phyloP scores from a whole-genome alignment of 2,329 filamentous ascomycete genomes.

The Mariannaea sp. region DNA sequence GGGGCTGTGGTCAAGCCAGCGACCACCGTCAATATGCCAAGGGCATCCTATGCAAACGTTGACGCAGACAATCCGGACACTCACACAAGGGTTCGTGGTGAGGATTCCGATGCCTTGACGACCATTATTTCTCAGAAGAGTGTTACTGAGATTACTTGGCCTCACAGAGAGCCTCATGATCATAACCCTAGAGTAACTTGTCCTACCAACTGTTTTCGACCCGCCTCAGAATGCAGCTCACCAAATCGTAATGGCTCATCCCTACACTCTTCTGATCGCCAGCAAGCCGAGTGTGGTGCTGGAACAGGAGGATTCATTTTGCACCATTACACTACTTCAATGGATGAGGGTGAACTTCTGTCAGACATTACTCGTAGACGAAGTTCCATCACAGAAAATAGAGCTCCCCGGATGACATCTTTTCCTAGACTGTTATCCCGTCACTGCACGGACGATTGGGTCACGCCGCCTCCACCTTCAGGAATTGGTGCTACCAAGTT shows the following conservation, averaged over 20 bases:
- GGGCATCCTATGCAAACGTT: constrained; percentile 38
- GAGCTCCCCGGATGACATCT: constrained; percentile 39
- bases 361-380: constrained; percentile 28
- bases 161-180: constrained; percentile 16
- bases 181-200: constrained; percentile 1
- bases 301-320: constrained; percentile 23
- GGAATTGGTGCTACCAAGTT: constrained; percentile 23
- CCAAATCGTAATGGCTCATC: constrained; percentile 19
- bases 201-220: constrained; percentile 12
- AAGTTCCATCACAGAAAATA: constrained; percentile 21
- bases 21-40: constrained; percentile 43
- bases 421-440: constrained; percentile 42
- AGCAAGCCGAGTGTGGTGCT: constrained; percentile 18
- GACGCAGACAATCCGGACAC: constrained; percentile 30
- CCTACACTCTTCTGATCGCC: constrained; percentile 19
- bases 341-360: constrained; percentile 27
- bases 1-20: constrained; percentile 38
- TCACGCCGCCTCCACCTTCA: constrained; percentile 34
- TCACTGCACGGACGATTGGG: constrained; percentile 42
- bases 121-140: constrained; percentile 40
- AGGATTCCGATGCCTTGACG: constrained; percentile 30
- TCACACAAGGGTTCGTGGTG: constrained; percentile 26
- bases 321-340: constrained; percentile 29
- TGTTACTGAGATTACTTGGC: constrained; percentile 41
- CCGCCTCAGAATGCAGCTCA: constrained; percentile 31